Evolutionary conservation across 1,139 yeast species (phyloP).

Genomic region (Dujonia santamariae): DNA sequence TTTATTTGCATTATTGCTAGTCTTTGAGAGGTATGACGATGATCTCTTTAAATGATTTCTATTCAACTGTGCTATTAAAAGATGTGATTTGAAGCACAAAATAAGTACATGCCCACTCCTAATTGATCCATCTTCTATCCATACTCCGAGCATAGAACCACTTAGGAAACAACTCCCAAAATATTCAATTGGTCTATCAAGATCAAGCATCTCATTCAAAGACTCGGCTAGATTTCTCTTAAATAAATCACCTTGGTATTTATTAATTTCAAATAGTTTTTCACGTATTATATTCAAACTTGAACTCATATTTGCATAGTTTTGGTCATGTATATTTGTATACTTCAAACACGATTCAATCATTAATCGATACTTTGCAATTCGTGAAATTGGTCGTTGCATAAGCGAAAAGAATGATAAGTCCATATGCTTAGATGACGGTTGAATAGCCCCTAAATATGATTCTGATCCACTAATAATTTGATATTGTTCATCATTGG

Average conservation of each 20-base stretch:
- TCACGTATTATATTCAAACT: conserved; percentile 15
- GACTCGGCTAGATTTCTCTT: conserved; percentile 8
- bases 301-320: conserved; percentile 7
- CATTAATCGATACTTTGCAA: conserved; percentile 49
- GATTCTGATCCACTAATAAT: conserved; percentile 9
- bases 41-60: not conserved
- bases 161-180: conserved; percentile 39
- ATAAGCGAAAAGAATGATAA: conserved; percentile 48
- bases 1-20: too few species aligned
- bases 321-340: conserved; percentile 11
- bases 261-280: conserved; percentile 27
- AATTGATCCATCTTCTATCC: conserved; percentile 24
- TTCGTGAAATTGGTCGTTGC: conserved; percentile 52
- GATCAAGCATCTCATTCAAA: conserved; percentile 13
- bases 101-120: conserved; percentile 27
- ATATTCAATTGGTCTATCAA: conserved; percentile 19
- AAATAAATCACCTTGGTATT: conserved; percentile 13
- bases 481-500: not conserved
- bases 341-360: conserved; percentile 36
- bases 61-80: not conserved
- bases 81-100: conserved; percentile 20
- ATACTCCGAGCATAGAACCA: conserved; percentile 39
- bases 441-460: conserved; percentile 44
- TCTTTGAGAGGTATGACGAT: too few species aligned
- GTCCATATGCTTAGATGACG: conserved; percentile 30